Conservation (phyloP, 169 alveolate genomes). For the Eimeria zaria region DNA sequence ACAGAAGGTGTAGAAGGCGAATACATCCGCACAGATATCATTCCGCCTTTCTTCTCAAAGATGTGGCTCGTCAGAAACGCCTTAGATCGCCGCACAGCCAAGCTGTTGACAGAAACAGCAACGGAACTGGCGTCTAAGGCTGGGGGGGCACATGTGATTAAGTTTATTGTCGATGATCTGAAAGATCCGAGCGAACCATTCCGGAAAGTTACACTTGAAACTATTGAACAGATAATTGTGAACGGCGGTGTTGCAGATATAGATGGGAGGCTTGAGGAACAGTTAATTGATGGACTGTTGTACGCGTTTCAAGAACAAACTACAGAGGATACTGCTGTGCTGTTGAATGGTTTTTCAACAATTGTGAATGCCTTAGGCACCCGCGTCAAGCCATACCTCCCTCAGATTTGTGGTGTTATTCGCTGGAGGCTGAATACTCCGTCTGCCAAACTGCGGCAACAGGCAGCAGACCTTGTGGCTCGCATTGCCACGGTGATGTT, state of each 20-base stretch:
- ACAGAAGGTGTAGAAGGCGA: constrained; percentile 99
- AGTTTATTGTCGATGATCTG: constrained; percentile 94
- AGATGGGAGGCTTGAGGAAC: constrained; percentile 98
- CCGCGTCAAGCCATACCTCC: constrained; percentile 98
- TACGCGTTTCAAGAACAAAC: constrained; percentile 99
- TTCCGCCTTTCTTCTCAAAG: constrained; percentile 98
- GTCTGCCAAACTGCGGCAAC: constrained; percentile 98
- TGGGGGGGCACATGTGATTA: constrained; percentile 97
- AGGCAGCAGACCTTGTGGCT: constrained; percentile 99
- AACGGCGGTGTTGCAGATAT: constrained; percentile 98
- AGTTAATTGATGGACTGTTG: constrained; percentile 99
- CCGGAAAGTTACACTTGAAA: constrained; percentile 99
- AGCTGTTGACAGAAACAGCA: constrained; percentile 98
- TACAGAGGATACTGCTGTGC: constrained; percentile 97
- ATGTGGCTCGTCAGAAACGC: constrained; percentile 98
- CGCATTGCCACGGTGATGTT: constrained; percentile 98
- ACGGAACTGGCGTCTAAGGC: constrained; percentile 99
- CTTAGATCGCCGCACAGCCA: constrained; percentile 97
- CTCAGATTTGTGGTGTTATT: constrained; percentile 99
- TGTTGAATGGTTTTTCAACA: constrained; percentile 98
- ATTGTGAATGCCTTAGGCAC: constrained; percentile 98
- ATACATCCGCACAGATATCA: constrained; percentile 97
- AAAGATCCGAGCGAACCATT: constrained; percentile 97
- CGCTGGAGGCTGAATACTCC: constrained; percentile 97
- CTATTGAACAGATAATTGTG: constrained; percentile 97